Evolutionary conservation across 1,284 basidiomycete species (phyloP), one percentile per base, ranked within the genome.

Genomic region (Chalciporus sp.): DNA sequence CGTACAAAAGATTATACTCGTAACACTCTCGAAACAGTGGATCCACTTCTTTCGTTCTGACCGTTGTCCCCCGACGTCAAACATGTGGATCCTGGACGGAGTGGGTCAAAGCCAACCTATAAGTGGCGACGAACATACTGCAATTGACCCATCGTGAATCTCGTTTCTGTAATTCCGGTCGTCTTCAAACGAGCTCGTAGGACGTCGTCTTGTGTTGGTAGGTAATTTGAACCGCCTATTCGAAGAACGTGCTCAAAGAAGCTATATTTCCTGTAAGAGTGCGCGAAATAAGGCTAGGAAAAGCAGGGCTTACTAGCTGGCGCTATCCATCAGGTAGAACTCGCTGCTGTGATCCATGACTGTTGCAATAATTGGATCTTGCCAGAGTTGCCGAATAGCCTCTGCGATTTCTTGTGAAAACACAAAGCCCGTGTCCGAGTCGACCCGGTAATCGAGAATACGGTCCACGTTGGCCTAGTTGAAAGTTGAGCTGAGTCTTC

Each of bases 321-420:
- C 95, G 47, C 87, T 94, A 72, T 98, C 96, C 95, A 98, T 98
- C 17, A 98, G 76, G 70, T 98, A 98, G 67, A 98, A 98, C 59
- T 97, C 89, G 69, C 83, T 90, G 39, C 82, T 82, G 58, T 91
- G 86, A 63, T 97, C 93, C 82, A 98, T 88, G 27, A 98, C 81
- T 52, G 82, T 82, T 0, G 88, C 82, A 31, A 98, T 94, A 62
- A 94, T 85, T 7, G 93, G 90, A 72, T 99, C 96, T 60, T 90
- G 84, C 94, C 94, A 96, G 5, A 98, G 75, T 42, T 91, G 80
- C 61, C 88, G 80, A 58, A 97, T 92, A 12, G 91, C 88, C 44
- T 82, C 77, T 1, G 92, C 90, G 53, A 94, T 84, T 31, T 87
- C 85, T 14, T 80, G 72, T 0, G 81, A 77, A 53, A 92, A 82